These are phyloP conservation scores for Usnea hakonensis DNA, from an alignment of 495 filamentous ascomycete genomes.

Conservation along the genomic window DNA sequence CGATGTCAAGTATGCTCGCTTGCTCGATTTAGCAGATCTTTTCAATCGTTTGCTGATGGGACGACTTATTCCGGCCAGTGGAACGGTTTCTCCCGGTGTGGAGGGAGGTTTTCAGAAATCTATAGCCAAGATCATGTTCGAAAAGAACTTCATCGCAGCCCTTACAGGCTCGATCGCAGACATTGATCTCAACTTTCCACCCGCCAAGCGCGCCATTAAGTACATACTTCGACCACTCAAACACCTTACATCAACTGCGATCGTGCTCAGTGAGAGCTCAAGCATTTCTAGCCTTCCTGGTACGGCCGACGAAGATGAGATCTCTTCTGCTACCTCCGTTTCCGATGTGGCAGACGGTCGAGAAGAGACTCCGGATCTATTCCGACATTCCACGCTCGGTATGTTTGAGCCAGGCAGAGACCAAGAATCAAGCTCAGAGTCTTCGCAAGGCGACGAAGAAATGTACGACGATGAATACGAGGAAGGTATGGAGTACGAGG, in stretches of 20 bases:
- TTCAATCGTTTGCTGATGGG: constrained; percentile 88
- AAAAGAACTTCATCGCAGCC: constrained; percentile 86
- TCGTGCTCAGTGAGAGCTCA: constrained; percentile 67
- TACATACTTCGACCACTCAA: constrained; percentile 88
- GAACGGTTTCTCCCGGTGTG: constrained; percentile 33
- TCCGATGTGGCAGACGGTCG: constrained; percentile 81
- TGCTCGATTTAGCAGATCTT: constrained; percentile 78
- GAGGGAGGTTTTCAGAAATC: constrained; percentile 54
- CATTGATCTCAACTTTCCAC: constrained; percentile 89
- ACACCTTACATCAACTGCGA: constrained; percentile 77
- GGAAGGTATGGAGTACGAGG: constrained; percentile 72
- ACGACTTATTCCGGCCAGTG: constrained; percentile 49
- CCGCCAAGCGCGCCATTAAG: constrained; percentile 87
- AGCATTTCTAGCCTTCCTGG: constrained; percentile 60
- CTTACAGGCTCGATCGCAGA: constrained; percentile 91
- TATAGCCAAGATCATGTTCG: constrained; percentile 91
- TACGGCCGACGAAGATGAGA: constrained; percentile 72
- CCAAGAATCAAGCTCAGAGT: constrained; percentile 58
- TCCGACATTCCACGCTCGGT: constrained; percentile 89
- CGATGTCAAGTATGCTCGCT: constrained; percentile 78
- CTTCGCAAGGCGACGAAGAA: constrained; percentile 68
- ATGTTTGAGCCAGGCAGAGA: constrained; percentile 83
- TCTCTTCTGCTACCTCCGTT: constrained; percentile 80
- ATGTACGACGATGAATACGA: constrained; percentile 72
- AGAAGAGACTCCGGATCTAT: constrained; percentile 95